These are phyloP conservation scores for Podaxis sp. DNA, from an alignment of 768 basidiomycete species.

Conservation along the genomic window DNA sequence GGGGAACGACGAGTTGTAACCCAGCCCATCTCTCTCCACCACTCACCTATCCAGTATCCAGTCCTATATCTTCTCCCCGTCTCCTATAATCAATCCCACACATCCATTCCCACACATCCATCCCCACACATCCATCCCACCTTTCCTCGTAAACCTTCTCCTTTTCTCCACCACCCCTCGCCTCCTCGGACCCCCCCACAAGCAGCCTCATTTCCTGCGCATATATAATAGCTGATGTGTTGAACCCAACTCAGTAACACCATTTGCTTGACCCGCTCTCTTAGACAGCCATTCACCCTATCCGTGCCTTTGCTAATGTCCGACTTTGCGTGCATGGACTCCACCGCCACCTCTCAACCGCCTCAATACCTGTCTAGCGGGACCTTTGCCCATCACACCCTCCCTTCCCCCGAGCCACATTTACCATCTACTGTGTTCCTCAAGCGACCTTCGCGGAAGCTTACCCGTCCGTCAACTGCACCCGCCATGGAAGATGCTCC, in stretches of 20 bases:
- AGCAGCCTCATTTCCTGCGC: neutral
- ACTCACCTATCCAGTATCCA: neutral
- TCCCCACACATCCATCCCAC: neutral
- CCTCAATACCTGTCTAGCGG: neutral
- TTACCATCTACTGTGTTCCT: conserved; percentile 11
- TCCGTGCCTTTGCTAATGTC: neutral
- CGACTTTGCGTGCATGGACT: neutral
- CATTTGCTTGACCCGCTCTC: neutral
- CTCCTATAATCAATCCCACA: neutral
- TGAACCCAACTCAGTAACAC: neutral
- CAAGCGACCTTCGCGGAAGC: conserved; percentile 17
- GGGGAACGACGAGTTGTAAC: conserved; percentile 10
- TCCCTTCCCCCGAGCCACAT: conserved; percentile 1
- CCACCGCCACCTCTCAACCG: neutral
- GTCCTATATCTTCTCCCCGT: neutral
- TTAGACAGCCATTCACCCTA: neutral
- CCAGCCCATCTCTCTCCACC: conserved; percentile 1
- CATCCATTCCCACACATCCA: neutral
- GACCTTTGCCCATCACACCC: neutral
- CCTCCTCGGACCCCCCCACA: neutral
- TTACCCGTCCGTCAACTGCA: conserved; percentile 31
- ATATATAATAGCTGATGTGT: neutral
- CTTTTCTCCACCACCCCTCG: neutral
- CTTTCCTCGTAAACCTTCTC: neutral
- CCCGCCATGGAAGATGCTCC: conserved; percentile 36